A percentile compares a stretch with the other conserved stretches of the same genome.
phyloP scores from a whole-genome alignment of 2,329 filamentous ascomycete genomes.

The Sphaerulina populicola region DNA sequence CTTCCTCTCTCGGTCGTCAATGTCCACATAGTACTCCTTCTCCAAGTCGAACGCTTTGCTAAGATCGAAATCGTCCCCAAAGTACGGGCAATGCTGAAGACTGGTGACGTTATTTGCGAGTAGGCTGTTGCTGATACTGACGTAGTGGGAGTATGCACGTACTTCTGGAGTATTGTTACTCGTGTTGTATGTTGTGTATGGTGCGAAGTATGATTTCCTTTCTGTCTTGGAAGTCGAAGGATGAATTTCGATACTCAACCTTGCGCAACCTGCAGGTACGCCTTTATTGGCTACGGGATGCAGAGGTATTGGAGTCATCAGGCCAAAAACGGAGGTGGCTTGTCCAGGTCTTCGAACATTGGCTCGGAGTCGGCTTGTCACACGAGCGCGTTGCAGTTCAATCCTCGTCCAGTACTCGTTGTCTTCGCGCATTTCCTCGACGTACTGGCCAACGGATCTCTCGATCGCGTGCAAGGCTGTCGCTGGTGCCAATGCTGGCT shows the following conservation, averaged over 20 bases:
- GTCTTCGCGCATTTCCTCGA: constrained; percentile 26
- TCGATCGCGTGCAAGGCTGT: constrained; percentile 16
- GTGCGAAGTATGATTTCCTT: constrained; percentile 7
- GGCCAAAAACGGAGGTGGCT: constrained; percentile 4
- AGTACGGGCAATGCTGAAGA: constrained; percentile 37
- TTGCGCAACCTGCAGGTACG: neutral
- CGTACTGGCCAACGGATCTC: constrained; percentile 19
- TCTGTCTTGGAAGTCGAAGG: neutral
- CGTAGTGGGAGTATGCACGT: constrained; percentile 37
- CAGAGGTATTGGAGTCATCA: neutral
- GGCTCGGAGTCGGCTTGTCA: neutral
- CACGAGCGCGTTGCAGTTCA: constrained; percentile 20
- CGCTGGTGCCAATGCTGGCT: neutral
- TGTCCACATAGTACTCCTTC: constrained; percentile 27
- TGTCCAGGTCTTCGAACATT: neutral
- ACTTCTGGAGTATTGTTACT: constrained; percentile 21
- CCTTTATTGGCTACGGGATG: neutral
- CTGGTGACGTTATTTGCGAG: constrained; percentile 37
- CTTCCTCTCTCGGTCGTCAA: constrained; percentile 26
- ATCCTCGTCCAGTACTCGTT: constrained; percentile 25
- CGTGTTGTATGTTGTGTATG: constrained; percentile 5
- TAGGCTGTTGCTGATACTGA: constrained; percentile 37
- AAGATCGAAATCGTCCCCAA: constrained; percentile 33
- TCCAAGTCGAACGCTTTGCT: constrained; percentile 26
- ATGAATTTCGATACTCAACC: constrained; percentile 6